Percentiles rank a stretch among this genome's conserved stretches.
These are phyloP conservation scores for Raffaelea arxii DNA, from an alignment of 2,329 filamentous ascomycete genomes.

Conservation along the genomic window DNA sequence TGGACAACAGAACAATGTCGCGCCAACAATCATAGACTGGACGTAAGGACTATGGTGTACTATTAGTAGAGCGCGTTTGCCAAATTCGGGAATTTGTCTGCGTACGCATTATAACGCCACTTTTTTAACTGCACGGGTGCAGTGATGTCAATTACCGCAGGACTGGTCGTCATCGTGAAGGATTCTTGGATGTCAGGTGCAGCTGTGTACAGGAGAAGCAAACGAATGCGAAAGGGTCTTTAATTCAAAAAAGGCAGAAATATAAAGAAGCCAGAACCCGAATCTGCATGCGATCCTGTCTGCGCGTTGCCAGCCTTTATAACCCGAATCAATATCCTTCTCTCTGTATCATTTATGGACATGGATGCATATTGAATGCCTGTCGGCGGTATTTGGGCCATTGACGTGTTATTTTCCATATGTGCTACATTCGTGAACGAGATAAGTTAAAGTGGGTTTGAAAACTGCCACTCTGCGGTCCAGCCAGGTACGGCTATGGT, in stretches of 20 bases:
- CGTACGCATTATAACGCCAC: neutral
- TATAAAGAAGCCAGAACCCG: neutral
- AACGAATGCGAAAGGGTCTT: too few relatives aligned
- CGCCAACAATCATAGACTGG: conserved; percentile 18
- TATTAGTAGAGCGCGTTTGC: neutral
- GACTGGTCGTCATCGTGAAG: neutral
- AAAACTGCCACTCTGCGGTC: too few relatives aligned
- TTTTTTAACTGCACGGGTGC: neutral
- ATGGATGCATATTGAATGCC: too few relatives aligned
- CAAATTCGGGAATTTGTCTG: too few relatives aligned
- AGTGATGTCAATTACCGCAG: neutral
- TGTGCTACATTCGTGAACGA: too few relatives aligned
- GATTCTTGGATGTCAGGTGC: neutral
- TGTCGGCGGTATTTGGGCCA: too few relatives aligned
- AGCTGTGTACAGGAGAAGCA: neutral
- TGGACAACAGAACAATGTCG: conserved; percentile 14
- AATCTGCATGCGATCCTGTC: neutral
- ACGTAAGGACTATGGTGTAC: neutral
- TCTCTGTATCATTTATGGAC: too few relatives aligned
- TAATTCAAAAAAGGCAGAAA: neutral
- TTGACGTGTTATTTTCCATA: too few relatives aligned
- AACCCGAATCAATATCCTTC: too few relatives aligned
- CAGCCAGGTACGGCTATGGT: too few relatives aligned
- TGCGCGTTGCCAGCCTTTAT: neutral
- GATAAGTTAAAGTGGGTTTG: too few relatives aligned